These are phyloP conservation scores for Pyrus pyrifolia DNA, from an alignment of 306 rosid species.

Conservation along the genomic window DNA sequence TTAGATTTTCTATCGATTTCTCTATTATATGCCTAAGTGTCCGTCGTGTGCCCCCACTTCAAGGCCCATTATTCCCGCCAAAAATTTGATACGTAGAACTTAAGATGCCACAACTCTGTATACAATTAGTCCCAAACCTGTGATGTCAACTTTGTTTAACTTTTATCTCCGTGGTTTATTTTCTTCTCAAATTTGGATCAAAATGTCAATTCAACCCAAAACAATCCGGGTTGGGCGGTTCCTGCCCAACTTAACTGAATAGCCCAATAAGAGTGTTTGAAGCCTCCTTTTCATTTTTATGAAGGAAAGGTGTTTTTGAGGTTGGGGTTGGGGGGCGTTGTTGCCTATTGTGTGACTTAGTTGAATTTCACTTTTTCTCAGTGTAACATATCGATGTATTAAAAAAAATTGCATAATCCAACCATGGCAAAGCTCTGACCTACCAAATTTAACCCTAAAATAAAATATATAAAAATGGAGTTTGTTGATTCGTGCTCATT, in stretches of 20 bases:
- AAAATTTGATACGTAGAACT: too few species aligned
- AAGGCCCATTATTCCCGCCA: too few species aligned
- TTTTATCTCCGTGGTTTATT: neutral
- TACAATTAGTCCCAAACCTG: neutral
- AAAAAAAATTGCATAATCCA: neutral
- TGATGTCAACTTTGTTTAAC: neutral
- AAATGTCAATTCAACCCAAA: neutral
- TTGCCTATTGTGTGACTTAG: fast-evolving
- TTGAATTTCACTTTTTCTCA: too few species aligned
- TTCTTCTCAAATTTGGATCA: neutral
- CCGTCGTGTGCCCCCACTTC: too few species aligned
- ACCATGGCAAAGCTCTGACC: neutral
- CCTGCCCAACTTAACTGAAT: neutral
- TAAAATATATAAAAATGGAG: neutral
- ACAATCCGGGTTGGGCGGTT: neutral
- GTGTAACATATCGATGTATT: too few species aligned
- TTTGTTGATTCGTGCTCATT: neutral
- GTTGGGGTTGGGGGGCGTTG: too few species aligned
- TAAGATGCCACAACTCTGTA: too few species aligned
- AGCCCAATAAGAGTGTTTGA: neutral
- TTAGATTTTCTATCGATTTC: too few species aligned
- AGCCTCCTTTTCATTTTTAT: neutral
- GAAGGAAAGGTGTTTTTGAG: too few species aligned
- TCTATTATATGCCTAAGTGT: too few species aligned
- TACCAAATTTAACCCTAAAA: neutral